phyloP scores from a whole-genome alignment of 2,329 filamentous ascomycete genomes.

The Neoscytalidium dimidiatum region DNA sequence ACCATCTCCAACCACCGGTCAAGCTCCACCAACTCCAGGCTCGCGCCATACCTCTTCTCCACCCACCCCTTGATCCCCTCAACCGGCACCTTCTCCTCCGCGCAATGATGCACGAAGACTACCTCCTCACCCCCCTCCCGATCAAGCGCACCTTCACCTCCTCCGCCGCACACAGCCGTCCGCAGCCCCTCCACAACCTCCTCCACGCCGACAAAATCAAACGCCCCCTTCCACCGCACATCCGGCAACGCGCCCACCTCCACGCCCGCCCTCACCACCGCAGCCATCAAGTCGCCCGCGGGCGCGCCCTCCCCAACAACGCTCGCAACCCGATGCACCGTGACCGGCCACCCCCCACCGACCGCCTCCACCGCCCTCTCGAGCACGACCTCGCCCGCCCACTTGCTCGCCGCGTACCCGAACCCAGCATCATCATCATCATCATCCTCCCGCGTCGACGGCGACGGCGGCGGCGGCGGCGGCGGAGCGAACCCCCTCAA shows the following conservation, averaged over 20 bases:
- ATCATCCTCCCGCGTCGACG: slow-evolving; percentile 9
- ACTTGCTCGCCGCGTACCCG: slow-evolving; percentile 24
- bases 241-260: slow-evolving; percentile 23
- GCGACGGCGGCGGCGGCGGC: not conserved
- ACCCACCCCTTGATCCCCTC: not conserved
- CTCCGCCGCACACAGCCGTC: not conserved
- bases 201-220: not conserved
- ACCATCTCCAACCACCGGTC: not conserved
- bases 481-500: not conserved
- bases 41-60: not conserved
- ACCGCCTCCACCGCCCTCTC: slow-evolving; percentile 18
- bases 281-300: slow-evolving; percentile 17
- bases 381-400: slow-evolving; percentile 22
- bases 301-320: slow-evolving; percentile 23
- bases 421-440: not conserved
- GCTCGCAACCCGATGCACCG: slow-evolving; percentile 12
- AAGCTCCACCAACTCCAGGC: not conserved
- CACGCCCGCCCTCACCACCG: slow-evolving; percentile 20
- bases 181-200: not conserved
- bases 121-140: not conserved
- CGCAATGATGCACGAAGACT: not conserved
- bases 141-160: no score
- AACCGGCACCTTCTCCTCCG: not conserved
- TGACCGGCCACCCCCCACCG: not conserved
- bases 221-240: not conserved